A percentile compares a stretch with the other conserved stretches of the same genome.
Evolutionary conservation across 108 stramenopile species (phyloP).

Genomic region (Nitzschia sp.): DNA sequence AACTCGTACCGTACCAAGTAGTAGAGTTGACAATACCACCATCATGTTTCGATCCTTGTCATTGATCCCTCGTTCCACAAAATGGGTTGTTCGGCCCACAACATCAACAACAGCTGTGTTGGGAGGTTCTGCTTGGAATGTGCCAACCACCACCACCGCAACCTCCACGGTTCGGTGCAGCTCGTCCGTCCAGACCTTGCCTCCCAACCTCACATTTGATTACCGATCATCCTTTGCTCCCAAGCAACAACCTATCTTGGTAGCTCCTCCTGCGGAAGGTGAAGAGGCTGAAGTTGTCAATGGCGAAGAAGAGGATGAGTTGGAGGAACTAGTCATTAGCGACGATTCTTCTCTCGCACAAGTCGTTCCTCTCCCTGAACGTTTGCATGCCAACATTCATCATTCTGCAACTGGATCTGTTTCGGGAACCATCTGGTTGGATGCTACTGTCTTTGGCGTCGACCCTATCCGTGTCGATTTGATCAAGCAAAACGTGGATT

Average conservation of each 20-base stretch:
- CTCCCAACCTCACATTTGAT: constrained; percentile 63
- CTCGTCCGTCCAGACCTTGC: constrained; percentile 5
- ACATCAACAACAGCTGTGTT: too few species aligned
- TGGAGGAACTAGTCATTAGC: constrained; percentile 27
- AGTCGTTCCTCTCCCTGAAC: constrained; percentile 74
- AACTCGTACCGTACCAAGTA: too few species aligned
- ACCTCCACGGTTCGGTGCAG: too few species aligned
- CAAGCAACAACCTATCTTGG: constrained; percentile 6
- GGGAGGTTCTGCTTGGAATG: too few species aligned
- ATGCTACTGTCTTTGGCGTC: constrained; percentile 59
- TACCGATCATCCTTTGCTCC: constrained; percentile 52
- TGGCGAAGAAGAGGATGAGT: constrained; percentile 45
- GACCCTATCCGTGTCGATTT: constrained; percentile 78
- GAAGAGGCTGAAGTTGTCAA: constrained; percentile 11
- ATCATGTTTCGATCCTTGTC: too few species aligned
- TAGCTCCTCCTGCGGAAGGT: background rate
- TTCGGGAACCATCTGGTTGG: constrained; percentile 67
- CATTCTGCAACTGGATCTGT: constrained; percentile 26
- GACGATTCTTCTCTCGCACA: constrained; percentile 9
- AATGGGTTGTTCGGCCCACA: too few species aligned
- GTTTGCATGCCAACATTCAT: constrained; percentile 56
- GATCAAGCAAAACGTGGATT: constrained; percentile 70
- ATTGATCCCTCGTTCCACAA: too few species aligned
- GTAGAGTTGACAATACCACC: too few species aligned
- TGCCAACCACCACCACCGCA: too few species aligned